Evolutionary conservation across 2,329 filamentous ascomycete genomes (phyloP), one percentile per base, ranked within the genome.

Genomic region (Grosmannia huntii): DNA sequence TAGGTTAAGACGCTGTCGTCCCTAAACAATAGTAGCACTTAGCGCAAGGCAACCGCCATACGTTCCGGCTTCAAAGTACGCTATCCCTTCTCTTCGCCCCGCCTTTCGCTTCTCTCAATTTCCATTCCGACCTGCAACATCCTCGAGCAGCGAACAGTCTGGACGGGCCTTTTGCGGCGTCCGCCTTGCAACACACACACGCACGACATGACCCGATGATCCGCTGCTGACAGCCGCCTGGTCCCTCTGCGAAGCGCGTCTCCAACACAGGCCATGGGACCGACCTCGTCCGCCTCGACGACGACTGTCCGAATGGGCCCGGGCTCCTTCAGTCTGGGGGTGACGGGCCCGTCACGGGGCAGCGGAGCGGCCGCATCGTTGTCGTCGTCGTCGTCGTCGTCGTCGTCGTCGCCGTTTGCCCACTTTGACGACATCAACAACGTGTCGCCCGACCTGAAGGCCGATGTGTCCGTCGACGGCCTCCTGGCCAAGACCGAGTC

Each of bases 401-500:
- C n/a, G n/a, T n/a, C n/a, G n/a, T n/a, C n/a, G n/a, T n/a, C n/a
- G 14, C 58, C 51, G 25, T 63, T 59, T 27, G 57, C 58, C 19
- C 62, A 62, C 60, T 58, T 60, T 44, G 61, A 64, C 59, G 62
- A 64, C 57, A 61, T 64, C 58, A 60, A 60, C 31, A 46, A 58
- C 12, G 60, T 59, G 14, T 38, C 49, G 12, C 55, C 73, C 59
- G 74, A 80, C 41, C 67, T 81, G 60, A 73, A 80, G 60, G 64
- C 69, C 49, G 71, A 76, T 60, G 74, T 75, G 59, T 78, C 79
- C 19, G 73, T 82, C 60, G 77, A 76, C 59, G 79, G 73, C 62
- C 67, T 84, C 44, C 70, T 86, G 16, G 75, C 78, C 51, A 67
- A 71, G 49, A 81, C 77, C 56, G 77, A 85, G 65, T 66, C 68